Evolutionary conservation across 495 filamentous ascomycete genomes (phyloP).

Genomic region (Penicillium desertorum): DNA sequence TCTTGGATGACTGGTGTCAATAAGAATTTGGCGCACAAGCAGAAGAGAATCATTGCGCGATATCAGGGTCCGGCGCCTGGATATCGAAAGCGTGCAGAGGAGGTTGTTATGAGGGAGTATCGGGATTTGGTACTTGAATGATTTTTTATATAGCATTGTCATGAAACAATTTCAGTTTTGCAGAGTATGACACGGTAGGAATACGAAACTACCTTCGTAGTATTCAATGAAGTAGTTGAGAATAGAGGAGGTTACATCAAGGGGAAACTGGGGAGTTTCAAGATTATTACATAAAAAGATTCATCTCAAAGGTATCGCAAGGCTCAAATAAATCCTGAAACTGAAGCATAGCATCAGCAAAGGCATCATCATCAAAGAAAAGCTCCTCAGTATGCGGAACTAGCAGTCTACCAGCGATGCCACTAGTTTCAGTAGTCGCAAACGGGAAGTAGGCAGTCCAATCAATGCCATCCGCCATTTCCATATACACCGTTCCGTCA

Average conservation of each 20-base stretch:
- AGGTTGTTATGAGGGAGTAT: constrained; percentile 22
- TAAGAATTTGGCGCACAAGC: constrained; percentile 36
- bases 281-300: neutral
- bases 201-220: no score
- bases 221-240: no score
- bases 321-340: constrained; percentile 17
- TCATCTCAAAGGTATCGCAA: constrained; percentile 14
- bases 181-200: neutral
- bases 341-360: constrained; percentile 16
- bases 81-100: constrained; percentile 24
- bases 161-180: neutral
- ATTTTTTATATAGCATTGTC: neutral
- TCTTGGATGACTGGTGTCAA: constrained; percentile 45
- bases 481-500: constrained; percentile 15
- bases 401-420: constrained; percentile 20
- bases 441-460: constrained; percentile 34
- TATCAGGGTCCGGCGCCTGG: constrained; percentile 30
- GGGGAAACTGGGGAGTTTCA: no score
- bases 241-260: no score
- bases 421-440: constrained; percentile 26
- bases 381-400: constrained; percentile 18
- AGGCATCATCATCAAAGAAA: constrained; percentile 17
- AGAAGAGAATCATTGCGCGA: constrained; percentile 35
- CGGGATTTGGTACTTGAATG: constrained; percentile 17
- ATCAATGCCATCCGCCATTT: constrained; percentile 22